Percentiles rank a stretch among this genome's conserved stretches.
Conservation (phyloP, 2,329 filamentous ascomycete genomes). For the Arthrobotrys iridis region DNA sequence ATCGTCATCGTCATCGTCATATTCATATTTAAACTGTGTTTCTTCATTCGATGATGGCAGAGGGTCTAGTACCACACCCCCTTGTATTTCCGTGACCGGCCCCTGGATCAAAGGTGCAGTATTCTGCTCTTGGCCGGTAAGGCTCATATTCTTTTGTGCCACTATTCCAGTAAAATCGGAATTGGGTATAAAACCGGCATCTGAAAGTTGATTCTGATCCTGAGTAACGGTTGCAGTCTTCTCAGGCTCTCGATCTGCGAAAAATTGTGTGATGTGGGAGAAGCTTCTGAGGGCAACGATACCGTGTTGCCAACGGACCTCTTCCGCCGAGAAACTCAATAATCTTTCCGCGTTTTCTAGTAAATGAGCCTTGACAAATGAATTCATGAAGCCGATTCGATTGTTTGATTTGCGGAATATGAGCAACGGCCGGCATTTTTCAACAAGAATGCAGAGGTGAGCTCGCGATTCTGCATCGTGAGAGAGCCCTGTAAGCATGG, state of each 20-base stretch:
- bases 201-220: too few relatives aligned
- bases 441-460: slow-evolving; percentile 61
- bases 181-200: too few relatives aligned
- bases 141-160: neutral
- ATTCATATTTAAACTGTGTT: neutral
- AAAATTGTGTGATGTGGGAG: slow-evolving; percentile 61
- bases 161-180: neutral
- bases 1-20: slow-evolving; percentile 55
- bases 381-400: slow-evolving; percentile 60
- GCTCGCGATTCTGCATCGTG: slow-evolving; percentile 59
- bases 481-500: slow-evolving; percentile 61
- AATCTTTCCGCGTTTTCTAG: slow-evolving; percentile 61
- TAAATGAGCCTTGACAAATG: slow-evolving; percentile 62
- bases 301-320: slow-evolving; percentile 63
- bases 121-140: neutral
- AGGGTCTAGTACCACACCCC: neutral
- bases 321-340: slow-evolving; percentile 61
- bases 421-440: slow-evolving; percentile 62
- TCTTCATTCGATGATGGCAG: neutral
- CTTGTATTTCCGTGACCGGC: neutral
- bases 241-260: slow-evolving; percentile 55
- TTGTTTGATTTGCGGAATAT: slow-evolving; percentile 56
- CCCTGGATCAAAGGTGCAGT: neutral
- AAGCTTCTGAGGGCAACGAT: slow-evolving; percentile 62
- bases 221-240: too few relatives aligned